Percentiles rank a stretch among this genome's conserved stretches.
Conservation (phyloP, 768 basidiomycete species). For the Pisolithus marmoratus region DNA sequence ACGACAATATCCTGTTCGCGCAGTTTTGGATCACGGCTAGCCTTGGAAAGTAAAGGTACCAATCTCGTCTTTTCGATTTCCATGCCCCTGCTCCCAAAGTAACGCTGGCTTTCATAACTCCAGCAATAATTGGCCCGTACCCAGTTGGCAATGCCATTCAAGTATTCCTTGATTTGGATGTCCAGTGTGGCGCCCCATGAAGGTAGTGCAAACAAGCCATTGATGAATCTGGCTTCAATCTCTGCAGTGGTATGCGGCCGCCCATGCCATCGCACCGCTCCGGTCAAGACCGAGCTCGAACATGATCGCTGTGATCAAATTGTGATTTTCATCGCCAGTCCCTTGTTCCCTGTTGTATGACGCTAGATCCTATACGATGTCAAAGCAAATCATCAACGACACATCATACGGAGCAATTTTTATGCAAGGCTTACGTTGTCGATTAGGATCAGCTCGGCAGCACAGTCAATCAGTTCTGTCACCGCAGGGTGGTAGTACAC, state of each 20-base stretch:
- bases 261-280: slow-evolving; percentile 25
- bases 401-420: neutral
- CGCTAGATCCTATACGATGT: slow-evolving; percentile 25
- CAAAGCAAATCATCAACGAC: neutral
- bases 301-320: slow-evolving; percentile 32
- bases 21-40: neutral
- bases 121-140: slow-evolving; percentile 21
- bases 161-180: slow-evolving; percentile 17
- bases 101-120: slow-evolving; percentile 27
- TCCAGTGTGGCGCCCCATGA: slow-evolving; percentile 24
- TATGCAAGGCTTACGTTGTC: slow-evolving; percentile 14
- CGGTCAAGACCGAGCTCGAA: slow-evolving; percentile 17
- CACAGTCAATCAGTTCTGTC: slow-evolving; percentile 2
- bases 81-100: slow-evolving; percentile 23
- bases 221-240: slow-evolving; percentile 14
- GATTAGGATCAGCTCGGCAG: slow-evolving; percentile 18
- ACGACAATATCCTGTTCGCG: neutral
- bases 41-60: slow-evolving; percentile 2
- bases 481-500: slow-evolving; percentile 25
- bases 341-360: slow-evolving; percentile 34
- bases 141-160: slow-evolving; percentile 22
- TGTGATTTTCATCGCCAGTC: slow-evolving; percentile 27
- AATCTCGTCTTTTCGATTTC: slow-evolving; percentile 19
- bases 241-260: slow-evolving; percentile 9
- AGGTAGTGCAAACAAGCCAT: slow-evolving; percentile 17